These are phyloP conservation scores for Aegilops speltoides DNA, from an alignment of 176 grass and related monocot species.

Conservation along the genomic window DNA sequence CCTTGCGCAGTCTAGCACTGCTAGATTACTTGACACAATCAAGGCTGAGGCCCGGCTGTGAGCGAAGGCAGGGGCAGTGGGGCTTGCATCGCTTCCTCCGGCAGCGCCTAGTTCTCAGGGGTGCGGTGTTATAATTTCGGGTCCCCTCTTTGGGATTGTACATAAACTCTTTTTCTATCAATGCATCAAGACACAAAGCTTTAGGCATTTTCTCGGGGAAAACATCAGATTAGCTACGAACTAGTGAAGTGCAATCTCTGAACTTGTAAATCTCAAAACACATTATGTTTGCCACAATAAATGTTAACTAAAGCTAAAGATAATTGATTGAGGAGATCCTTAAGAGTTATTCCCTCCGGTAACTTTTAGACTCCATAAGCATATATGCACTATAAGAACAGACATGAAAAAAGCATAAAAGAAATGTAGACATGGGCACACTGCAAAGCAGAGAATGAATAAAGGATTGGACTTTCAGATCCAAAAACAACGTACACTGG, in stretches of 20 bases:
- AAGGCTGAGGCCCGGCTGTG: not conserved
- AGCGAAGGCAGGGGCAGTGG: not conserved
- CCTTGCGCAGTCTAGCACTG: not conserved
- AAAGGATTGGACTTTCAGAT: constrained; percentile 14
- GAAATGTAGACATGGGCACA: not conserved
- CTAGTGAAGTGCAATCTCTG: not conserved
- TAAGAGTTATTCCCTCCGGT: not conserved
- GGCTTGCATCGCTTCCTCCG: not conserved
- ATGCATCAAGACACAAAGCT: not conserved
- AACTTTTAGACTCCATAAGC: not conserved
- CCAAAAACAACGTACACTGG: constrained; percentile 63
- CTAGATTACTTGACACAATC: not conserved
- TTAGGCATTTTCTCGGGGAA: not conserved
- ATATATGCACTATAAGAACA: not conserved
- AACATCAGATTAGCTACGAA: not conserved
- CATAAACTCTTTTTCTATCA: not conserved
- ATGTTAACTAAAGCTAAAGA: not conserved
- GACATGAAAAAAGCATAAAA: not conserved
- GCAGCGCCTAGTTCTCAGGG: not conserved
- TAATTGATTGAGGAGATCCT: not conserved
- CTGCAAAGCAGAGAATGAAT: not conserved
- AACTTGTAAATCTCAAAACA: not conserved
- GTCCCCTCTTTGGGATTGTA: not conserved
- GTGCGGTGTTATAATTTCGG: not conserved
- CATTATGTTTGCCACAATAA: not conserved